Evolutionary conservation across 257 asterid genomes (phyloP).

Genomic region (Solanum medicagineum): DNA sequence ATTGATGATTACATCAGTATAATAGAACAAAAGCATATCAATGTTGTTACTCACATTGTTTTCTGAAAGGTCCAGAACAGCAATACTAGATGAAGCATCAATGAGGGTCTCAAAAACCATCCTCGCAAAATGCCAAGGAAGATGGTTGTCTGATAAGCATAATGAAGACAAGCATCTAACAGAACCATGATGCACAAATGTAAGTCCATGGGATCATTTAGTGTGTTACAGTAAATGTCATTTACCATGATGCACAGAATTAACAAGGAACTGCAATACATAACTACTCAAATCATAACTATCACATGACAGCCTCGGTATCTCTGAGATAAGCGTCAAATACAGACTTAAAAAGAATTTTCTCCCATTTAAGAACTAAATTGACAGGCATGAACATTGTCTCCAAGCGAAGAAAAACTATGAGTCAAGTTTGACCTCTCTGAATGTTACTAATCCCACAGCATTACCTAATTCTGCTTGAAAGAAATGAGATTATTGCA

Average conservation of each 20-base stretch:
- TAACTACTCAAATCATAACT: neutral
- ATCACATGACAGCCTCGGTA: neutral
- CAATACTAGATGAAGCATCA: conserved; percentile 46
- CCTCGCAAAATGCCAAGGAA: conserved; percentile 43
- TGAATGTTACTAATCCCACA: neutral
- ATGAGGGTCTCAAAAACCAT: conserved; percentile 52
- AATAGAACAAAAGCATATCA: conserved; percentile 1
- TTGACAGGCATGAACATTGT: neutral
- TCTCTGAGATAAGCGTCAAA: neutral
- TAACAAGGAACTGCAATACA: neutral
- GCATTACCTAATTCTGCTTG: neutral
- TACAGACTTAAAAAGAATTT: neutral
- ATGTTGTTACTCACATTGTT: conserved; percentile 49
- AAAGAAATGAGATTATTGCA: neutral
- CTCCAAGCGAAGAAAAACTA: neutral
- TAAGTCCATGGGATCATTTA: neutral
- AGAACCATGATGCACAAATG: neutral
- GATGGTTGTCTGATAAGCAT: conserved; percentile 52
- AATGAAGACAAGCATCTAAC: conserved; percentile 59
- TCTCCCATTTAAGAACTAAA: neutral
- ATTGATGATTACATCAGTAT: neutral
- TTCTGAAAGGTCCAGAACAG: conserved; percentile 76
- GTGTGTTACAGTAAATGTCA: neutral
- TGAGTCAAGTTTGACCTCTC: neutral
- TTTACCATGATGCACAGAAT: neutral